phyloP scores from a whole-genome alignment of 2,329 filamentous ascomycete species.

The Teratosphaeria nubilosa region DNA sequence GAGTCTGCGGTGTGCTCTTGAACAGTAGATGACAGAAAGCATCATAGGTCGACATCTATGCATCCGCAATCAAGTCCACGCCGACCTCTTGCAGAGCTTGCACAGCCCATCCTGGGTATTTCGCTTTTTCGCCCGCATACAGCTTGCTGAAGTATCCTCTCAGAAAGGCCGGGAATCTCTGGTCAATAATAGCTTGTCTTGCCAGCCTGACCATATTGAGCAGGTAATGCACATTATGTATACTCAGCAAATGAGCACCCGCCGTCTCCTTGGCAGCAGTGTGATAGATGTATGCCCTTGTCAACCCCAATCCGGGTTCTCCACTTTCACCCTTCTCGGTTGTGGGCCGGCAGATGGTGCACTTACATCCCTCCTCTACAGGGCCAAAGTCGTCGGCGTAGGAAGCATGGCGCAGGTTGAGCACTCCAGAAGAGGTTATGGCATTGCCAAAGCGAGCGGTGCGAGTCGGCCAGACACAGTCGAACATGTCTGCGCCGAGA shows the following conservation, averaged over 20 bases:
- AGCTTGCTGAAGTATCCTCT: slow-evolving; percentile 65
- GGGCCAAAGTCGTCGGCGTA: slow-evolving; percentile 74
- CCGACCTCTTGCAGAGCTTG: slow-evolving; percentile 68
- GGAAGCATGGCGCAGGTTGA: slow-evolving; percentile 69
- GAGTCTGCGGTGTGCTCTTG: neutral
- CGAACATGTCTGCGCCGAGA: slow-evolving; percentile 96
- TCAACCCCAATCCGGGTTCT: slow-evolving; percentile 65
- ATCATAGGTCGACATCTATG: neutral
- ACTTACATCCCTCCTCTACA: slow-evolving; percentile 73
- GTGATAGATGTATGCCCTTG: slow-evolving; percentile 83
- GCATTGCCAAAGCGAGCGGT: slow-evolving; percentile 95
- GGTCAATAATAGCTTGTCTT: slow-evolving; percentile 47
- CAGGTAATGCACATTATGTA: slow-evolving; percentile 94
- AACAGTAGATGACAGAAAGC: neutral
- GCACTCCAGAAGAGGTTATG: slow-evolving; percentile 67
- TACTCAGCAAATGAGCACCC: slow-evolving; percentile 73
- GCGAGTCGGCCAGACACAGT: slow-evolving; percentile 96
- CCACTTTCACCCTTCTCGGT: slow-evolving; percentile 19
- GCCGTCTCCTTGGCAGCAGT: slow-evolving; percentile 90
- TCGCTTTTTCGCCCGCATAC: slow-evolving; percentile 52
- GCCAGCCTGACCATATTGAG: slow-evolving; percentile 69
- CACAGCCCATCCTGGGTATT: slow-evolving; percentile 77
- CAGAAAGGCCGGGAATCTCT: slow-evolving; percentile 64
- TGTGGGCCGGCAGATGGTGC: slow-evolving; percentile 60
- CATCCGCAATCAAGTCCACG: slow-evolving; percentile 44